Evolutionary conservation across 2,329 filamentous ascomycete species (phyloP), one percentile per base, ranked within the genome.

Genomic region (Venturia asperata): DNA sequence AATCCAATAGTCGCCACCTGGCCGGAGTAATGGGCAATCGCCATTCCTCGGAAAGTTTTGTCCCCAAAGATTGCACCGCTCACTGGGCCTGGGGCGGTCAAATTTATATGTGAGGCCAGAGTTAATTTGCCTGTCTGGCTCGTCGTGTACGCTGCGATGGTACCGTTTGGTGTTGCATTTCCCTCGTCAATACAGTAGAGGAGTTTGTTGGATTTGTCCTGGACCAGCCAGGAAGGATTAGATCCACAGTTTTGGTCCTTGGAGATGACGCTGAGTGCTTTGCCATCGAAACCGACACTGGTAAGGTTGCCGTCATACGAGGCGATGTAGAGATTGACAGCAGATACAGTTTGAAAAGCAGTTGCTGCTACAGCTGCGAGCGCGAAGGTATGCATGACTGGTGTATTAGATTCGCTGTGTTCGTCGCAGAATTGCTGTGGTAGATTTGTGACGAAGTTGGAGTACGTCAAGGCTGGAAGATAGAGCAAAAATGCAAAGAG

Each of bases 101-200:
- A 75, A 13, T 71, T 71, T 39, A 69, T 67, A 61, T 75, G 74
- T 19, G 72, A 71, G 39, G 75, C 68, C 45, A 71, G 67, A 11
- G 71, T 74, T 7, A 82, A 67, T 10, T 68, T 74, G 34, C 80
- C 79, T 68, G 79, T 73, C 13, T 68, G 63, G 62, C 70, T 72
- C 64, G 76, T 75, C 11, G 70, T 69, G 66, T 76, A 77, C n/a
- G 73, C 71, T 61, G 68, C 72, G 61, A 87, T 72, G 0, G 79
- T 77, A 56, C 83, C 84, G 67, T 83, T 79, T n/a, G 75, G 71
- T 5, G 71, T 71, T 27, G 72, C 72, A 56, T 81, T 74, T 27
- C 80, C 83, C 76, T 89, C 86, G 68, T 89, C 81, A 56, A 84
- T 70, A 73, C 85, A 88, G 75, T 83, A 86, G 13, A 89, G 75